Conservation (phyloP, 2,329 filamentous ascomycete species). For the Aspergillus flavus region DNA sequence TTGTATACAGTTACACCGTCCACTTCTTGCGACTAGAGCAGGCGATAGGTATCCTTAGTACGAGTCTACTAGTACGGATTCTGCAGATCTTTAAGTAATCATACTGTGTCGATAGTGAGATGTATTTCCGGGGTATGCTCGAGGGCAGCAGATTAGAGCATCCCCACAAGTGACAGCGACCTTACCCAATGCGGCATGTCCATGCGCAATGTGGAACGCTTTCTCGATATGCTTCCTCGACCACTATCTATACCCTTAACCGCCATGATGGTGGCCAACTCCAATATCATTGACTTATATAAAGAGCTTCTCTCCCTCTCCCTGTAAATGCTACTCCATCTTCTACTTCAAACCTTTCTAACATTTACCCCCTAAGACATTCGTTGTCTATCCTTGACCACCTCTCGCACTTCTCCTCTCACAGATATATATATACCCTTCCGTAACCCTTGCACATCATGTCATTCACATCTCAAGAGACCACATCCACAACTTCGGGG, state of each 20-base stretch:
- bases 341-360: background rate
- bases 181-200: slow-evolving; percentile 32
- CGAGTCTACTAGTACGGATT: no score
- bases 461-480: slow-evolving; percentile 18
- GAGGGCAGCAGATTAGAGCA: background rate
- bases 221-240: background rate
- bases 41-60: no score
- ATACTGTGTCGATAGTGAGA: no score
- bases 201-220: slow-evolving; percentile 22
- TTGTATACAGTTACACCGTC: background rate
- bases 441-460: slow-evolving; percentile 4
- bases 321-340: background rate
- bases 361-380: background rate
- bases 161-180: background rate
- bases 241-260: background rate
- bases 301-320: background rate
- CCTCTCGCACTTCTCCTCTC: background rate
- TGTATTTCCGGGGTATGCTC: slow-evolving; percentile 5
- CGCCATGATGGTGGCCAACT: background rate
- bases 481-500: slow-evolving; percentile 7
- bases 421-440: background rate
- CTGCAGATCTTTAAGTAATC: no score
- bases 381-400: background rate
- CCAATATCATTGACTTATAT: background rate
- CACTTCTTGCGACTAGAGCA: background rate